Evolutionary conservation across 768 basidiomycete species (phyloP).

Genomic region (Suillus fuscotomentosus): DNA sequence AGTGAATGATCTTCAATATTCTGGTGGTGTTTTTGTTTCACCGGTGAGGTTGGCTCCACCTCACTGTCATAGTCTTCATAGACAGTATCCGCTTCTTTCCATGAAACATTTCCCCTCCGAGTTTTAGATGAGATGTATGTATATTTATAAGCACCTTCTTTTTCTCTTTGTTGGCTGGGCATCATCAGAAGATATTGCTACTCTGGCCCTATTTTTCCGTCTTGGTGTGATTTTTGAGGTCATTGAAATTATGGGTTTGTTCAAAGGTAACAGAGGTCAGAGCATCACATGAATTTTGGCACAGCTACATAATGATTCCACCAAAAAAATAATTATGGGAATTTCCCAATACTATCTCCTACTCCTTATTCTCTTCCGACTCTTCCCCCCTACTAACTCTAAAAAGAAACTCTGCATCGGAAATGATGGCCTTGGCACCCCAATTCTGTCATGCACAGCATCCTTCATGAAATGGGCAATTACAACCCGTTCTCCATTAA

Average conservation of each 20-base stretch:
- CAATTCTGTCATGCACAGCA: neutral
- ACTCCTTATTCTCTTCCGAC: neutral
- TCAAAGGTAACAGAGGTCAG: no score
- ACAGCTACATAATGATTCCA: no score
- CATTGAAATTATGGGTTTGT: no score
- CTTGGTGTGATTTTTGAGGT: no score
- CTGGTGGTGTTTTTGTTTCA: neutral
- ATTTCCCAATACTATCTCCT: neutral
- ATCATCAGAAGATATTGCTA: no score
- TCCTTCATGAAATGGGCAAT: conserved; percentile 1
- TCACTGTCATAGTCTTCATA: neutral
- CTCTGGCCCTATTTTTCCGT: no score
- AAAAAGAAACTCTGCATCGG: neutral
- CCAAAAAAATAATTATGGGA: neutral
- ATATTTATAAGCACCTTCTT: no score
- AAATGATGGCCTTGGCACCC: neutral
- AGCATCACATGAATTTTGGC: no score
- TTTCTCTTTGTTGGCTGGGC: no score
- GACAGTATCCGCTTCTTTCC: neutral
- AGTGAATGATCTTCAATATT: neutral
- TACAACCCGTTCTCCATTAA: neutral
- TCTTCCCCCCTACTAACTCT: neutral
- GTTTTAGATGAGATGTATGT: no score
- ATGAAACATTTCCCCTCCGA: neutral
- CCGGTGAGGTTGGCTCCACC: neutral